Evolutionary conservation across 306 rosid species (phyloP).

Genomic region (Lithocarpus polystachyus): DNA sequence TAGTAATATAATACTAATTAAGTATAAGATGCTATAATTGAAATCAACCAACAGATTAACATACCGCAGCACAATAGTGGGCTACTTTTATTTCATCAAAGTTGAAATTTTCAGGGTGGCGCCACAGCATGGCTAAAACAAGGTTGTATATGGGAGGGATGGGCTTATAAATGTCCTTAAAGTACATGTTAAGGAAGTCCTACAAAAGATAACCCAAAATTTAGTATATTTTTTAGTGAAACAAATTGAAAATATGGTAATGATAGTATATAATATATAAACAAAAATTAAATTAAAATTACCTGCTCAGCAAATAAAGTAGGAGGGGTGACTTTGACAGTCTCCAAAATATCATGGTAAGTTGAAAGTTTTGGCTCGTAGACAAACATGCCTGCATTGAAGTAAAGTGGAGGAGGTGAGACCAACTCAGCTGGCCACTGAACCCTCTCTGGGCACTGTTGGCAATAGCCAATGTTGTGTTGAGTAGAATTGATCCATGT

Average conservation of each 20-base stretch:
- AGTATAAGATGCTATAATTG: no score
- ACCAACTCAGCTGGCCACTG: slow-evolving; percentile 51
- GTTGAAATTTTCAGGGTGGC: slow-evolving; percentile 61
- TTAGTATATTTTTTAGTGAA: neutral
- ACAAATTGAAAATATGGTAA: neutral
- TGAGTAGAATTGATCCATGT: slow-evolving; percentile 56
- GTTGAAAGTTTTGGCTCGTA: slow-evolving; percentile 44
- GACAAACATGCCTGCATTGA: slow-evolving; percentile 73
- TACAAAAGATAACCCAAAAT: neutral
- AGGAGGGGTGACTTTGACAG: slow-evolving; percentile 41
- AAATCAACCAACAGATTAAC: neutral
- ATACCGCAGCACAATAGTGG: slow-evolving; percentile 69
- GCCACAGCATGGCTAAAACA: slow-evolving; percentile 61
- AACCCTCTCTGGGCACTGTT: slow-evolving; percentile 56
- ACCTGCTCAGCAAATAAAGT: slow-evolving; percentile 65
- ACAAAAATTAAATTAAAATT: neutral
- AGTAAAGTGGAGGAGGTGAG: slow-evolving; percentile 49
- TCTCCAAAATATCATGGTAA: slow-evolving; percentile 40
- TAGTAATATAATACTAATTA: neutral
- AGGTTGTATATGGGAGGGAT: slow-evolving; percentile 53
- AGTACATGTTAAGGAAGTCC: slow-evolving; percentile 75
- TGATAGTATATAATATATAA: neutral
- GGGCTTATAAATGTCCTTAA: slow-evolving; percentile 47
- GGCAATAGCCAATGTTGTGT: slow-evolving; percentile 55
- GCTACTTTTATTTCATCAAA: slow-evolving; percentile 48